A percentile compares a stretch with the other conserved stretches of the same genome.
Evolutionary conservation across 2,329 filamentous ascomycete genomes (phyloP).

Genomic region (Chaetomium strumarium): DNA sequence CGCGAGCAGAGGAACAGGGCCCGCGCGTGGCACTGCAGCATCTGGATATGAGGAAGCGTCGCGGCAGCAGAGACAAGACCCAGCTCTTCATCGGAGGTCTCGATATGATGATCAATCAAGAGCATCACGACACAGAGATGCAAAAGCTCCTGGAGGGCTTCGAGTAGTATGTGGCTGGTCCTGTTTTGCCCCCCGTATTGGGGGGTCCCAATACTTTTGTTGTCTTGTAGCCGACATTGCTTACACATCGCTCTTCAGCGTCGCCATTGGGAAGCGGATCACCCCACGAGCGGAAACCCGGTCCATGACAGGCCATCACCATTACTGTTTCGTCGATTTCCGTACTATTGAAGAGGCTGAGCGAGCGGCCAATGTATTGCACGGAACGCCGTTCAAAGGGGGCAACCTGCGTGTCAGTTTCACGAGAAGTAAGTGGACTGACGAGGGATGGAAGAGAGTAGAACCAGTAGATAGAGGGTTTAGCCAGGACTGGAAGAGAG

Average conservation of each 20-base stretch:
- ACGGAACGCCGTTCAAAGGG: conserved; percentile 26
- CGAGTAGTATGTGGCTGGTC: conserved; percentile 32
- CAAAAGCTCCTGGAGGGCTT: conserved; percentile 42
- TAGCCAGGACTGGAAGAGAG: background rate
- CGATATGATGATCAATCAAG: conserved; percentile 43
- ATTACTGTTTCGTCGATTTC: conserved; percentile 64
- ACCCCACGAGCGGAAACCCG: conserved; percentile 52
- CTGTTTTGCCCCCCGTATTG: background rate
- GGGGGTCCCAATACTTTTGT: background rate
- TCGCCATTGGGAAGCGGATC: conserved; percentile 46
- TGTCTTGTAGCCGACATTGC: background rate
- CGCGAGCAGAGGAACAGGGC: conserved; percentile 21
- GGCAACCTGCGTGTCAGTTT: conserved; percentile 18
- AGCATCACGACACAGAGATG: conserved; percentile 41
- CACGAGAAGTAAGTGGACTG: conserved; percentile 12
- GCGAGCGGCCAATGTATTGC: conserved; percentile 41
- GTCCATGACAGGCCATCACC: conserved; percentile 47
- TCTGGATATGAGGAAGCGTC: conserved; percentile 27
- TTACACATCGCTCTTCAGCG: conserved; percentile 14
- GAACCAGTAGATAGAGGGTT: no score
- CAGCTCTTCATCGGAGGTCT: conserved; percentile 48
- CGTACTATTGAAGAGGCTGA: conserved; percentile 47
- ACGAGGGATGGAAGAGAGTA: background rate
- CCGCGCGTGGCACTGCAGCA: conserved; percentile 29
- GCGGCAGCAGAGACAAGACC: conserved; percentile 25